Conservation (phyloP, 257 asterid genomes). For the Ligustrum vulgare region DNA sequence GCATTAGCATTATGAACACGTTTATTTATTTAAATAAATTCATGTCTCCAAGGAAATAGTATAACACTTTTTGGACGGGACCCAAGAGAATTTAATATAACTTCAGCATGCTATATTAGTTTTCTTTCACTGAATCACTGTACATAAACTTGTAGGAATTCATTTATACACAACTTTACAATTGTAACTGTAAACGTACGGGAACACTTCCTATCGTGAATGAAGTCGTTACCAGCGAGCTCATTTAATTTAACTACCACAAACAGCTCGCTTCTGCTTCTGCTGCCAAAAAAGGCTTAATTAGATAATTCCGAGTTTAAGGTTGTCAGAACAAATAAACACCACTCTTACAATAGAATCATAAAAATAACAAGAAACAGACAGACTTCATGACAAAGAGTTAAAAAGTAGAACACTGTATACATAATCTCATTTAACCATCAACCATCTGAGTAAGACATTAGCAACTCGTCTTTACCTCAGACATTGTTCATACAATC, state of each 20-base stretch:
- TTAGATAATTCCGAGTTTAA: neutral
- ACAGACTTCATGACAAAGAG: neutral
- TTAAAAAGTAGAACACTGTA: neutral
- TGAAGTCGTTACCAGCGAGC: neutral
- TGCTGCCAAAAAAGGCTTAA: neutral
- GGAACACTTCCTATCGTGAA: constrained; percentile 14
- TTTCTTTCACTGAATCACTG: neutral
- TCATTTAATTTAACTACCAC: neutral
- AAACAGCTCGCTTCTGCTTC: constrained; percentile 14
- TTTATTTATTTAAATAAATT: no score
- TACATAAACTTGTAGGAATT: neutral
- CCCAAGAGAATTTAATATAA: no score
- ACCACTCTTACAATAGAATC: neutral
- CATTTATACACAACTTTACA: no score
- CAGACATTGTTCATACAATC: neutral
- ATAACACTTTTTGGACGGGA: no score
- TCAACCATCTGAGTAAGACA: neutral
- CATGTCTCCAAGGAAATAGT: no score
- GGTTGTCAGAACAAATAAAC: neutral
- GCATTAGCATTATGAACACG: no score
- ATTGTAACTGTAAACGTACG: no score
- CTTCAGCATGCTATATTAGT: no score
- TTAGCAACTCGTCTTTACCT: neutral
- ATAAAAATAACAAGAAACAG: neutral
- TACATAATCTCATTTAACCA: neutral